These are phyloP conservation scores for Oldenlandia corymbosa DNA, from an alignment of 257 asterid genomes.

Conservation along the genomic window DNA sequence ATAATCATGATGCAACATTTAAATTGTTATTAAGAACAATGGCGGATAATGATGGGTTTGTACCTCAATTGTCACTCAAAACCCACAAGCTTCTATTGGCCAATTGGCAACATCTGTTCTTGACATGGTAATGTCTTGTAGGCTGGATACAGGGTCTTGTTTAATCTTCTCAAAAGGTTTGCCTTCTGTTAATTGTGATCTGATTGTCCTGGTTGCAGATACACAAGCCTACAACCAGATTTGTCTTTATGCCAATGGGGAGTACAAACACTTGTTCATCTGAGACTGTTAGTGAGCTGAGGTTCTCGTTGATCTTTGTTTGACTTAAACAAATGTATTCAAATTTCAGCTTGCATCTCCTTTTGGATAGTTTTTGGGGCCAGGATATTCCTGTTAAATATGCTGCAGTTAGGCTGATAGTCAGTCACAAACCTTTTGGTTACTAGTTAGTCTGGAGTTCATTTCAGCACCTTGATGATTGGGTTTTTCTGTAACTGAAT, in stretches of 20 bases:
- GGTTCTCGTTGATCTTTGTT: neutral
- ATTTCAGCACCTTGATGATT: neutral
- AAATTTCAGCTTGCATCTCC: neutral
- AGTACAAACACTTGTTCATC: constrained; percentile 58
- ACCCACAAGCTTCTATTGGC: neutral
- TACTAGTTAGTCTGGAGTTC: neutral
- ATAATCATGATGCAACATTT: neutral
- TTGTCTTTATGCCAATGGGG: constrained; percentile 75
- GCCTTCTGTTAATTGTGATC: constrained; percentile 2
- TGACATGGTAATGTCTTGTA: neutral
- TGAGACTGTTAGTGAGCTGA: constrained; percentile 19
- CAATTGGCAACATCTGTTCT: neutral
- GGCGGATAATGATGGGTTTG: neutral
- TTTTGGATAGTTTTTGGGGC: neutral
- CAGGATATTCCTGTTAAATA: neutral
- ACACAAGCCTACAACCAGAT: constrained; percentile 45
- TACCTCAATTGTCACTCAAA: neutral
- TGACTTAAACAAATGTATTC: constrained; percentile 2
- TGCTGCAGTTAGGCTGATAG: neutral
- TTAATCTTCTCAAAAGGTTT: neutral
- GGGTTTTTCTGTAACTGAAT: neutral
- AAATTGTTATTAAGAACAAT: neutral
- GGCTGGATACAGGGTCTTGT: neutral
- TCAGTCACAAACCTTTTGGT: neutral
- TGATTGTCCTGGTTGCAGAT: constrained; percentile 39